Evolutionary conservation across 805 yeast genomes (phyloP).

Genomic region (Candida quercuum): DNA sequence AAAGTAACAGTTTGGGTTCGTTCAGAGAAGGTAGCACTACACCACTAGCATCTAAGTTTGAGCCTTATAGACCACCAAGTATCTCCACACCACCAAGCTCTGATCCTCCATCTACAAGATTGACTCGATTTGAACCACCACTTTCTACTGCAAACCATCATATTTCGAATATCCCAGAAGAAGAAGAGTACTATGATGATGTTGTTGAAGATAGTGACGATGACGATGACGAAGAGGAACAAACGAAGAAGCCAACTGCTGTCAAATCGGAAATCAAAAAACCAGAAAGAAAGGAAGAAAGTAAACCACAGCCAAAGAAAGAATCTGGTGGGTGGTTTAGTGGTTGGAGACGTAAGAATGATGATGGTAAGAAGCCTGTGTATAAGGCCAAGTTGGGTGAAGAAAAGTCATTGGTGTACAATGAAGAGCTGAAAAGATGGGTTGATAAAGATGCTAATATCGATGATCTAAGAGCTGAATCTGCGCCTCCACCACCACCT

Average conservation of each 20-base stretch:
- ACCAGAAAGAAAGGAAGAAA: slow-evolving; percentile 16
- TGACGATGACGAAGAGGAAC: slow-evolving; percentile 26
- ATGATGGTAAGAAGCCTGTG: slow-evolving; percentile 67
- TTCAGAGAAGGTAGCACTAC: neutral
- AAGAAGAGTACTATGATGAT: slow-evolving; percentile 44
- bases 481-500: slow-evolving; percentile 67
- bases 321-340: slow-evolving; percentile 41
- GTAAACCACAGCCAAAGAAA: slow-evolving; percentile 19
- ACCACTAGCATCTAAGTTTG: slow-evolving; percentile 8
- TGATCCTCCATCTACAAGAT: slow-evolving; percentile 20
- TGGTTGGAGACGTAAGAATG: slow-evolving; percentile 49
- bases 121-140: slow-evolving; percentile 23
- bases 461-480: slow-evolving; percentile 58
- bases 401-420: slow-evolving; percentile 66
- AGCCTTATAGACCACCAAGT: slow-evolving; percentile 8
- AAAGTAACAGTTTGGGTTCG: neutral
- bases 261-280: slow-evolving; percentile 14
- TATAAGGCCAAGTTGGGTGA: slow-evolving; percentile 85
- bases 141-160: slow-evolving; percentile 13
- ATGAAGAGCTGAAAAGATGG: slow-evolving; percentile 85
- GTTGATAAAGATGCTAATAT: slow-evolving; percentile 62
- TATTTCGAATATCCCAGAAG: slow-evolving; percentile 20
- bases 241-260: slow-evolving; percentile 5
- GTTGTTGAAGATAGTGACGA: slow-evolving; percentile 39
- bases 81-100: slow-evolving; percentile 10